phyloP scores from a whole-genome alignment of 2,329 filamentous ascomycete genomes.

The Gnomoniopsis sp. region DNA sequence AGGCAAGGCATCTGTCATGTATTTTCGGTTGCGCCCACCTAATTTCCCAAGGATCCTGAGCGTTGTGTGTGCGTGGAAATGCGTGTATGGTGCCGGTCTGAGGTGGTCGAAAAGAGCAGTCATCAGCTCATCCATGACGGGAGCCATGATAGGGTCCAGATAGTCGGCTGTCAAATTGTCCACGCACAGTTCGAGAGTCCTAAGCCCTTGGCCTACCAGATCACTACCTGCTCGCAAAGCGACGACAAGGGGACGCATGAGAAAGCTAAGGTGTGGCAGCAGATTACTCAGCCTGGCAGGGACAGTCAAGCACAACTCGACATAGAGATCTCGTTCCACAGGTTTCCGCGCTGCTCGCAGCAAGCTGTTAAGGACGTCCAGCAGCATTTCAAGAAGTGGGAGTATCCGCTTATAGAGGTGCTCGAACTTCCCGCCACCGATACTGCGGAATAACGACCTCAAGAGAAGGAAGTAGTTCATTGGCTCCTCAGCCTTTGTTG shows the following conservation, averaged over 20 bases:
- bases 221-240: constrained; percentile 88
- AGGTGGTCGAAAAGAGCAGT: constrained; percentile 95
- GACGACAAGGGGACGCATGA: constrained; percentile 97
- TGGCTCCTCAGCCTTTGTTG: constrained; percentile 91
- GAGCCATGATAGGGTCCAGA: constrained; percentile 97
- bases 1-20: constrained; percentile 85
- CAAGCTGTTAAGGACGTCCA: constrained; percentile 95
- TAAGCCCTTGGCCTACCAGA: constrained; percentile 86
- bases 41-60: constrained; percentile 97
- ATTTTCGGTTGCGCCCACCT: constrained; percentile 91
- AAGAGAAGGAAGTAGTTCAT: constrained; percentile 98
- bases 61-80: constrained; percentile 96
- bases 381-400: constrained; percentile 91
- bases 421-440: constrained; percentile 95
- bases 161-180: constrained; percentile 98
- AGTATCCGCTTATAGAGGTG: constrained; percentile 97
- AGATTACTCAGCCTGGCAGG: constrained; percentile 92
- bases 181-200: constrained; percentile 93
- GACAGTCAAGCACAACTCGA: constrained; percentile 94
- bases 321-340: constrained; percentile 89
- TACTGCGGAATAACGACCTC: constrained; percentile 89
- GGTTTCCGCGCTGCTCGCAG: constrained; percentile 87
- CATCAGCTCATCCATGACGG: constrained; percentile 98
- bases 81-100: constrained; percentile 88
- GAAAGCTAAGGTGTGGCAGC: constrained; percentile 87